Evolutionary conservation across 768 basidiomycete genomes (phyloP).

Genomic region (Mycena crocata): DNA sequence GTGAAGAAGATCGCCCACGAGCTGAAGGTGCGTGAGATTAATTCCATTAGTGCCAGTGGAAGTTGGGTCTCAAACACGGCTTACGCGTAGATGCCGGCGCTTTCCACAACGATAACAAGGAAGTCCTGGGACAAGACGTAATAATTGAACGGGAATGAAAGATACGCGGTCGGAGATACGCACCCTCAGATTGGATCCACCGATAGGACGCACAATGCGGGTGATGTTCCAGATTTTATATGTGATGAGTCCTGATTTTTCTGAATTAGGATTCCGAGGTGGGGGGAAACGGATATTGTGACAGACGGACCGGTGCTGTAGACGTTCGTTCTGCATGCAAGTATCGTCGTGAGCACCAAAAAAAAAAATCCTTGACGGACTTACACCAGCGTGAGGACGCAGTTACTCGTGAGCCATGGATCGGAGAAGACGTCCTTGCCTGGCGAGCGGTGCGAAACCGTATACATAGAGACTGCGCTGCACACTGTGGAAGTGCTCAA

Average conservation of each 20-base stretch:
- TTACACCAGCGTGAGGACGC: slow-evolving; percentile 25
- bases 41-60: neutral
- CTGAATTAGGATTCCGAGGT: neutral
- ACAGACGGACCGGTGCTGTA: slow-evolving; percentile 20
- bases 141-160: neutral
- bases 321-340: slow-evolving; percentile 10
- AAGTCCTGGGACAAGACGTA: neutral
- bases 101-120: slow-evolving; percentile 31
- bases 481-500: slow-evolving; percentile 1
- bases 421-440: slow-evolving; percentile 18
- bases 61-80: no score
- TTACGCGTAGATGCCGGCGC: slow-evolving; percentile 29
- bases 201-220: slow-evolving; percentile 16
- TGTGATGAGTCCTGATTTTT: neutral
- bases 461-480: slow-evolving; percentile 26
- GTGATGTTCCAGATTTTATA: slow-evolving; percentile 26
- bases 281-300: neutral
- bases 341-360: no score
- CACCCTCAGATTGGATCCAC: slow-evolving; percentile 23
- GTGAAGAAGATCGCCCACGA: slow-evolving; percentile 28
- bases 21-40: neutral
- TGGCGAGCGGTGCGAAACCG: neutral
- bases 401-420: slow-evolving; percentile 28
- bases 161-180: neutral
- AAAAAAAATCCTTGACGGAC: no score